Percentiles rank a stretch among this genome's conserved stretches.
These are phyloP conservation scores for Macrolepiota dolichaula DNA, from an alignment of 768 basidiomycete genomes.

Conservation along the genomic window DNA sequence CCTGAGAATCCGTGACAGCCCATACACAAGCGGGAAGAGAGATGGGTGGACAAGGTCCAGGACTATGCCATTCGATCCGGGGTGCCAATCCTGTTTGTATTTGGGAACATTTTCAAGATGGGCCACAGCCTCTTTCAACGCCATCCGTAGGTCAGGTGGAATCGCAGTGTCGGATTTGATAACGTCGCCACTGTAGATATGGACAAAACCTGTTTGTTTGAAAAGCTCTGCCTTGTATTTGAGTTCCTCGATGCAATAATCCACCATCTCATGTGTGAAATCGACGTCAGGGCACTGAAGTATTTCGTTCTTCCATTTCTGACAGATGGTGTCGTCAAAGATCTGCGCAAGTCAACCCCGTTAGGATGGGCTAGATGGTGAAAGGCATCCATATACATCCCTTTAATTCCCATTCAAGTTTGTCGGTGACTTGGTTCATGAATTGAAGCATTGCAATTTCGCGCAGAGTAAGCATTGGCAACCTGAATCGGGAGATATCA, in stretches of 20 bases:
- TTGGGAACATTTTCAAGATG: slow-evolving; percentile 32
- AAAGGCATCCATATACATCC: slow-evolving; percentile 10
- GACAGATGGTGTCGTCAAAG: slow-evolving; percentile 13
- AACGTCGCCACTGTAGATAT: slow-evolving; percentile 11
- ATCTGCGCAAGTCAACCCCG: slow-evolving; percentile 5
- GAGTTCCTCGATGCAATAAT: slow-evolving; percentile 18
- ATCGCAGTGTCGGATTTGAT: slow-evolving; percentile 26
- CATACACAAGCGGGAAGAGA: slow-evolving; percentile 33
- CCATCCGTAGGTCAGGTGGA: slow-evolving; percentile 13
- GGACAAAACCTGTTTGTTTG: slow-evolving; percentile 12
- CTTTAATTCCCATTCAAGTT: slow-evolving; percentile 30
- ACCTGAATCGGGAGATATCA: not conserved
- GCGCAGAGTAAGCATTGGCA: slow-evolving; percentile 19
- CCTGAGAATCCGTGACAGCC: slow-evolving; percentile 18
- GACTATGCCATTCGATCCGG: slow-evolving; percentile 35
- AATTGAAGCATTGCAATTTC: slow-evolving; percentile 31
- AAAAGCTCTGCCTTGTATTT: slow-evolving; percentile 16
- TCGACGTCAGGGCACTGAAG: slow-evolving; percentile 4
- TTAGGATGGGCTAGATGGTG: not conserved
- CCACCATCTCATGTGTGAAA: slow-evolving; percentile 16
- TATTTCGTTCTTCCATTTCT: slow-evolving; percentile 16
- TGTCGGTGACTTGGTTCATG: slow-evolving; percentile 33
- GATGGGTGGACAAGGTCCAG: slow-evolving; percentile 43
- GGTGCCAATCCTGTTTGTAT: slow-evolving; percentile 39
- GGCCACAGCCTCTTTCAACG: slow-evolving; percentile 18